Percentiles rank a stretch among this genome's conserved stretches.
Evolutionary conservation across 768 basidiomycete species (phyloP).

Genomic region (Tylopilus rubrobrunneus): DNA sequence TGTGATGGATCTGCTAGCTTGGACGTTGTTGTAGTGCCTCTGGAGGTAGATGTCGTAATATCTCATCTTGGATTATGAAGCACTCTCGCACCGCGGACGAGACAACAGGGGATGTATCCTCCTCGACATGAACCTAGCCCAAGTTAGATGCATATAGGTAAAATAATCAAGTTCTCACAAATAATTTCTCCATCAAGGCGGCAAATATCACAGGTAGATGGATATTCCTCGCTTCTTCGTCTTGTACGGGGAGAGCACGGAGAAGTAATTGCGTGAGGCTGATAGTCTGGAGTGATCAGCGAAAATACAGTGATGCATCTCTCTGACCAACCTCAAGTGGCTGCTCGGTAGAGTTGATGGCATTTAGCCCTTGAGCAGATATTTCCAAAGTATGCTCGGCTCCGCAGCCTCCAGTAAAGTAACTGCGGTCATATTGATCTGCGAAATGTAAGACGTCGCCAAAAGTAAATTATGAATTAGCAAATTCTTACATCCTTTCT

Average conservation of each 20-base stretch:
- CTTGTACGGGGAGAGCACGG: constrained; percentile 67
- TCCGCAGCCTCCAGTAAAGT: constrained; percentile 93
- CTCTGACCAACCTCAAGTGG: constrained; percentile 44
- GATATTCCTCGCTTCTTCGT: constrained; percentile 80
- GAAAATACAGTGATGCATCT: background rate
- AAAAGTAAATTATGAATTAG: background rate
- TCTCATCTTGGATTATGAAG: constrained; percentile 49
- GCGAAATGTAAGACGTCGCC: constrained; percentile 1
- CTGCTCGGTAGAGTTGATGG: constrained; percentile 44
- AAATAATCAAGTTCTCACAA: constrained; percentile 41
- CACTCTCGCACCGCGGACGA: constrained; percentile 37
- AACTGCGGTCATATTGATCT: constrained; percentile 80
- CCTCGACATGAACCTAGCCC: constrained; percentile 35
- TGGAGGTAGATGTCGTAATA: constrained; percentile 49
- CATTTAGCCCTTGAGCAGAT: constrained; percentile 55
- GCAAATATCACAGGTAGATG: constrained; percentile 80
- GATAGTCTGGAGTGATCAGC: constrained; percentile 47
- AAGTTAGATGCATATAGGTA: background rate
- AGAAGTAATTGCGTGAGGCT: constrained; percentile 71
- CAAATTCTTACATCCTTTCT: constrained; percentile 54
- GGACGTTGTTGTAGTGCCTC: constrained; percentile 50
- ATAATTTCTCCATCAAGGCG: constrained; percentile 58
- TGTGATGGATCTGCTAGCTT: constrained; percentile 37
- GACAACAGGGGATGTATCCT: constrained; percentile 33
- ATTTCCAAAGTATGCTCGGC: constrained; percentile 83